Percentiles rank a stretch among this genome's conserved stretches.
Conservation (phyloP, 371 early-diverging fungal species). For the Apophysomyces elegans region DNA sequence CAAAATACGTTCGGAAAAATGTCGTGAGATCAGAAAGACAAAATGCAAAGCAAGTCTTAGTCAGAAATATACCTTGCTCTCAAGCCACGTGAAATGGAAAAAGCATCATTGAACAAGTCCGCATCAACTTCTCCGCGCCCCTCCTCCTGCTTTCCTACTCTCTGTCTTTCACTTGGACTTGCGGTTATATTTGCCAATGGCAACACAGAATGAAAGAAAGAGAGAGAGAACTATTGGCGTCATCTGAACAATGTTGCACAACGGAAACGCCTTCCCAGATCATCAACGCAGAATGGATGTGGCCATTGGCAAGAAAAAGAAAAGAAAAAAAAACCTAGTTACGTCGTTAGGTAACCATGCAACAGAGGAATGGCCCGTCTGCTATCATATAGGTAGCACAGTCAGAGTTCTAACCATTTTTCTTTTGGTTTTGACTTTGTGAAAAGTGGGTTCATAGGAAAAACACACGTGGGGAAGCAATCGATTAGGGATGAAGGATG, state of each 20-base stretch:
- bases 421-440: background rate
- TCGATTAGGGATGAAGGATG: slow-evolving; percentile 6
- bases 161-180: background rate
- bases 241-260: background rate
- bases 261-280: background rate
- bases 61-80: slow-evolving; percentile 2
- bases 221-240: too few relatives aligned
- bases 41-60: background rate
- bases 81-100: slow-evolving; percentile 10
- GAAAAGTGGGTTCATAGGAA: slow-evolving; percentile 2
- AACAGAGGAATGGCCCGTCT: background rate
- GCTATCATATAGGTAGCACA: slow-evolving; percentile 1
- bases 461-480: slow-evolving; percentile 11
- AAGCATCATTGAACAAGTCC: background rate
- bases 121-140: background rate
- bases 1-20: background rate
- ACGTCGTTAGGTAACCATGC: background rate
- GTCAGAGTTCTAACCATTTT: background rate
- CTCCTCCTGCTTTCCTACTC: background rate
- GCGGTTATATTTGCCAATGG: too few relatives aligned
- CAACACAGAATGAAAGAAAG: too few relatives aligned
- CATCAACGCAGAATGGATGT: background rate
- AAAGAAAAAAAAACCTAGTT: background rate
- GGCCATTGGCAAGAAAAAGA: background rate
- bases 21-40: slow-evolving; percentile 7